phyloP scores from a whole-genome alignment of 1,284 basidiomycete genomes.

The Trichosporon sp. region DNA sequence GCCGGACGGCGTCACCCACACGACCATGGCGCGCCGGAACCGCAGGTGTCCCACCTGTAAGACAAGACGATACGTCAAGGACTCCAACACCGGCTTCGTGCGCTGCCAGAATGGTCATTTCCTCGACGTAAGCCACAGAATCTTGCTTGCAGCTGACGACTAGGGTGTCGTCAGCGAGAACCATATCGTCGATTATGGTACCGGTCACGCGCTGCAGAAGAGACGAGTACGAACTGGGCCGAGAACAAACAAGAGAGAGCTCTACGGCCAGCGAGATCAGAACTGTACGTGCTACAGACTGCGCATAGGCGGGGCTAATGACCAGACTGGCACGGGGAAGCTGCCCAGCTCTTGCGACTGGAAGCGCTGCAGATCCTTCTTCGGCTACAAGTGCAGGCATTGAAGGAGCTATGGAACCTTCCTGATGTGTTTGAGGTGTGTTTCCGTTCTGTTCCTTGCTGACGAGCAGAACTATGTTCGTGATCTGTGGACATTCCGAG shows the following conservation, averaged over 20 bases:
- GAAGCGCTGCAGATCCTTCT: slow-evolving; percentile 78
- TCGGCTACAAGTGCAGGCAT: slow-evolving; percentile 69
- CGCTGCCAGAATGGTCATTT: slow-evolving; percentile 57
- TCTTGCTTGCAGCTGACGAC: not conserved
- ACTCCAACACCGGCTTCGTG: slow-evolving; percentile 41
- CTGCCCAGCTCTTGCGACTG: slow-evolving; percentile 74
- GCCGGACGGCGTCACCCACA: not conserved
- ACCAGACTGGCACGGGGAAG: slow-evolving; percentile 75
- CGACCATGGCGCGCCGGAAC: slow-evolving; percentile 43
- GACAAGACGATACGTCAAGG: slow-evolving; percentile 10
- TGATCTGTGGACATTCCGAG: slow-evolving; percentile 78
- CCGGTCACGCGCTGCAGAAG: slow-evolving; percentile 43
- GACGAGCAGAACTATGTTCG: slow-evolving; percentile 67
- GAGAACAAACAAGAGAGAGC: slow-evolving; percentile 39
- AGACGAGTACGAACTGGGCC: slow-evolving; percentile 38
- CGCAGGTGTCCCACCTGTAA: slow-evolving; percentile 44
- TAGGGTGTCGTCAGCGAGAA: slow-evolving; percentile 53
- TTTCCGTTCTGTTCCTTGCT: slow-evolving; percentile 19
- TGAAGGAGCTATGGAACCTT: slow-evolving; percentile 68
- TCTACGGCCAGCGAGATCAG: slow-evolving; percentile 40
- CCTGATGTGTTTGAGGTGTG: slow-evolving; percentile 77
- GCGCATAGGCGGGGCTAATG: slow-evolving; percentile 21
- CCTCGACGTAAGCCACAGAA: slow-evolving; percentile 42
- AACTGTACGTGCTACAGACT: slow-evolving; percentile 40
- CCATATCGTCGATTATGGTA: slow-evolving; percentile 41